These are phyloP conservation scores for Salix dunnii DNA, from an alignment of 345 rosid species.

Conservation along the genomic window DNA sequence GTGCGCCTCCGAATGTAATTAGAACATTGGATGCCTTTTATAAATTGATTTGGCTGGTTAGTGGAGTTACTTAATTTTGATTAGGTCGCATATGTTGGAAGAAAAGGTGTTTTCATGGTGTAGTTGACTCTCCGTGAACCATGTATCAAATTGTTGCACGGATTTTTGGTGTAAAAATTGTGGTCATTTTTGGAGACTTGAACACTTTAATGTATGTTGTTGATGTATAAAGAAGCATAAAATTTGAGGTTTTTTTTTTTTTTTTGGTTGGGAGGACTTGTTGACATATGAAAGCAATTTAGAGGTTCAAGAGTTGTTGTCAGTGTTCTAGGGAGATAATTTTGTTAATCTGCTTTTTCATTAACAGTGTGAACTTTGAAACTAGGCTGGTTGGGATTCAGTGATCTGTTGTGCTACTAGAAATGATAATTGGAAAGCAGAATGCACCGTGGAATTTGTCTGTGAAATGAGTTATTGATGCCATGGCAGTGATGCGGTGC, in stretches of 20 bases:
- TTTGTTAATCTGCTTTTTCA: neutral
- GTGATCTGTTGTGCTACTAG: neutral
- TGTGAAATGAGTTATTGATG: neutral
- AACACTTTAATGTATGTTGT: neutral
- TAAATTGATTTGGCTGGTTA: constrained; percentile 84
- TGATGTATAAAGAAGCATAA: neutral
- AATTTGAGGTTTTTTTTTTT: neutral
- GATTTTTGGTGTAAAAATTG: neutral
- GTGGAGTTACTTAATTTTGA: constrained; percentile 11
- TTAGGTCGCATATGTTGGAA: neutral
- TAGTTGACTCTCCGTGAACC: neutral
- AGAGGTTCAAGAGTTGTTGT: neutral
- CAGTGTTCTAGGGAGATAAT: neutral
- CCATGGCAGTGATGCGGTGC: neutral
- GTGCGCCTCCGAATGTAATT: constrained; percentile 92
- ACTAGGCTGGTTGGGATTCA: neutral
- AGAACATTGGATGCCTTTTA: constrained; percentile 81
- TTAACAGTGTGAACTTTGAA: neutral
- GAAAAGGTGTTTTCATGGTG: neutral
- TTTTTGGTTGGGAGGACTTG: neutral
- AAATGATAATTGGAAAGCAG: neutral
- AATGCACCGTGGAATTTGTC: neutral
- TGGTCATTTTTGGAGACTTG: neutral
- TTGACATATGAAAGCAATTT: neutral
- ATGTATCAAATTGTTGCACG: neutral